Evolutionary conservation across 495 filamentous ascomycete species (phyloP), one percentile per base, ranked within the genome.

Genomic region (Penicillium subrubescens): DNA sequence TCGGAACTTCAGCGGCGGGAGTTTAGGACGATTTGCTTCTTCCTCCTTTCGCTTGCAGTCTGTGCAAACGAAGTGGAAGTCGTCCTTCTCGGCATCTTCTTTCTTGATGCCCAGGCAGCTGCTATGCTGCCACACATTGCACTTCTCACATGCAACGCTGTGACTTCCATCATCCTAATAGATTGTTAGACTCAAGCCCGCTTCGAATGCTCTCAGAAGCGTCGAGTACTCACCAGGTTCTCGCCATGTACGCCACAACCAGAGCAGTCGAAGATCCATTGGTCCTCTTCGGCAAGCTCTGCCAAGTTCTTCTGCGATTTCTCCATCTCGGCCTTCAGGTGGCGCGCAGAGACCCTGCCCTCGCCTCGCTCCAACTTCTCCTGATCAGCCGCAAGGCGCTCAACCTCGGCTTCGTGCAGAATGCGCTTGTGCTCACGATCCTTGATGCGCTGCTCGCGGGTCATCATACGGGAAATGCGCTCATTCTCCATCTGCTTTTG

Each of bases 51-150:
- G 83, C 68, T 86, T 86, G 77, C 95, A 99, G 54, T 87, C 85
- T 25, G 81, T 81, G 78, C 95, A 99, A 57, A 97, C 79, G 73
- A 97, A 97, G 59, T 92, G 88, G 72, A 97, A 97, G 67, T 96
- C 90, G 14, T 94, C 91, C 51, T 87, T 81, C 58, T 97, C 92
- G 7, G 92, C 94, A 61, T 92, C 89, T 51, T 83, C 81, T 62
- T 92, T 84, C 12, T 82, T 83, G 61, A 98, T 91, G 34, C 88
- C 90, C 55, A 97, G 86, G 70, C 95, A 99, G 54, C 88, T 89
- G 80, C 91, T 94, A 69, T 97, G 95, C 72, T 97, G 94, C 95
- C 95, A 99, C 21, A 96, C 88, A 72, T 90, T 95, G 82, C 95
- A 99, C 54, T 84, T 89, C 70, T 98, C 95, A 73, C 95, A 99